These are phyloP conservation scores for Mentha longifolia DNA, from an alignment of 257 asterid genomes.

Conservation along the genomic window DNA sequence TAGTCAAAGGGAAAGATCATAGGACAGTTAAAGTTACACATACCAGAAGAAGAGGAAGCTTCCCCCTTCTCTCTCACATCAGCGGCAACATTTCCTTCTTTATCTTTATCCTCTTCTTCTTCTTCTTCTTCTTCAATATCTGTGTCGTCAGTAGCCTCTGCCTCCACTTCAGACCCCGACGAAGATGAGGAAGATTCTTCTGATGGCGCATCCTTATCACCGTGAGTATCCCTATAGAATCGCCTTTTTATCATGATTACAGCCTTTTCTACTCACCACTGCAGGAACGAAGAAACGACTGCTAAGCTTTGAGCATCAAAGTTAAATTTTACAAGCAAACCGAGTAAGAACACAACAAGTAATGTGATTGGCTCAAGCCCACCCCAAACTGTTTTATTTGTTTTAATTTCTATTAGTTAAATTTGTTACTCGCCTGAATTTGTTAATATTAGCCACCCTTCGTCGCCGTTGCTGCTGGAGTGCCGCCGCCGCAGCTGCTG, in stretches of 20 bases:
- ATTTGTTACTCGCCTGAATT: no score
- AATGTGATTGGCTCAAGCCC: no score
- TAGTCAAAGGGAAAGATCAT: not conserved
- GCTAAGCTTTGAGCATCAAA: slow-evolving; percentile 5
- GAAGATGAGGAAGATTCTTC: slow-evolving; percentile 75
- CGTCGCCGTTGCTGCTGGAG: no score
- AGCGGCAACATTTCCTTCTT: slow-evolving; percentile 38
- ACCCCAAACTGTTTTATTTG: no score
- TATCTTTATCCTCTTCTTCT: slow-evolving; percentile 34
- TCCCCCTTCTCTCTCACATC: slow-evolving; percentile 48
- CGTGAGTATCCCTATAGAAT: slow-evolving; percentile 79
- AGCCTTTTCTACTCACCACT: slow-evolving; percentile 41
- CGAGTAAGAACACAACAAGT: not conserved
- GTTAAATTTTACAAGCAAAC: slow-evolving; percentile 1
- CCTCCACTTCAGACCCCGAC: slow-evolving; percentile 67
- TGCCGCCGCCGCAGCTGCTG: no score
- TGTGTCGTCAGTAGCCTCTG: slow-evolving; percentile 52
- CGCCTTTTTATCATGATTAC: slow-evolving; percentile 77
- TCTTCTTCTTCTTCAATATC: slow-evolving; percentile 58
- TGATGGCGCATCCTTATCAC: slow-evolving; percentile 72
- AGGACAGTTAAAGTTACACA: slow-evolving; percentile 13
- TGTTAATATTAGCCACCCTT: no score
- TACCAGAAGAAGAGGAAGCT: slow-evolving; percentile 57
- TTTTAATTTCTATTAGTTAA: no score
- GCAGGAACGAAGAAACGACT: slow-evolving; percentile 36